Base-by-base conservation (phyloP, 208 protist genomes). In the Trypanosoma lewisi region DNA sequence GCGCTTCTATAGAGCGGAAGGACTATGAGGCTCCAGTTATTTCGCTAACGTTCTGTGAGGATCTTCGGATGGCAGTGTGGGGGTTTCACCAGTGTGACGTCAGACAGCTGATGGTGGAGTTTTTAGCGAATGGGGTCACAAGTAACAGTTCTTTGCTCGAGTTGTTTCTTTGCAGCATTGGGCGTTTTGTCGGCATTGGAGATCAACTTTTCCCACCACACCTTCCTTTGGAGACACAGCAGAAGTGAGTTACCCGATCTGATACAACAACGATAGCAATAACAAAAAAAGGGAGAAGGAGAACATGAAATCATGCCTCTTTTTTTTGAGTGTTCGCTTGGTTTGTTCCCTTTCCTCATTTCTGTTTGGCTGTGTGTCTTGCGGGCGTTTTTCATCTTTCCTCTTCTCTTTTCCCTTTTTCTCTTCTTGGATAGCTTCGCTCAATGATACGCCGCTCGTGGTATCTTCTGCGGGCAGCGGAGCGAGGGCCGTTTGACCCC, bases 401-500 rank as follows among this genome's bases (percentile, higher is more conserved):
- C 23, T 44, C 33, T 59, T 63, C 19, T 57, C n/a, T 52, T 68
- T 54, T 50, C 37, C 34, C 27, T 45, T 61, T 34, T 55, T 52
- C 28, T 65, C 11, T 47, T 48, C 41, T 41, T 14, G 1, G 25
- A 63, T 11, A 71, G 44, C 28, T 25, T 41, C 41, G 4, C 27
- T n/a, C 9, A 16, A 77, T 82, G 75, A 60, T 83, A 17, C 66
- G 78, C 31, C 51, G 67, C 17, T 69, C 73, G 30, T 63, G 66
- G 17, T 31, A 39, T 6, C 4, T 78, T 25, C 53, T 84, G 30
- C 70, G 14, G n/a, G 64, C 63, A 16, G 85, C 74, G 7, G 73
- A 73, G 12, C 56, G 53, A 16, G 87, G 87, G 7, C 87, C 87
- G 1, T 93, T 93, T 54, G 79, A 93, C 61, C 87, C 87, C 0